These are phyloP conservation scores for Lipomyces mesembrius DNA, from an alignment of 805 yeast species.

Conservation along the genomic window DNA sequence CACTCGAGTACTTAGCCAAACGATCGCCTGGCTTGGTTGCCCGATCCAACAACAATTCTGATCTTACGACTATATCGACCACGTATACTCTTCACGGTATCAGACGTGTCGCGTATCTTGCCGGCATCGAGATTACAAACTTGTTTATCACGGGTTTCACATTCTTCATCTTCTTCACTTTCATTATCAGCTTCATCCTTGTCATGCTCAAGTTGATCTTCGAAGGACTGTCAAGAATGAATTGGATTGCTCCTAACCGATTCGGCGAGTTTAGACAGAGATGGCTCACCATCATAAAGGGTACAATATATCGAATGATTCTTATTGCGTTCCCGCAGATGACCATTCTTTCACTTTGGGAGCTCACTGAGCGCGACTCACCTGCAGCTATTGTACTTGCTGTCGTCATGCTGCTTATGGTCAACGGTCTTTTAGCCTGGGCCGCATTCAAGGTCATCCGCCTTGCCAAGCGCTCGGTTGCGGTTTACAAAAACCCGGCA, in stretches of 20 bases:
- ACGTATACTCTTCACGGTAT: slow-evolving; percentile 87
- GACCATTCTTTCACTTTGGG: slow-evolving; percentile 83
- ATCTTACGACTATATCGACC: slow-evolving; percentile 56
- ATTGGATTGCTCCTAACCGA: slow-evolving; percentile 63
- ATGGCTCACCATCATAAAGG: slow-evolving; percentile 86
- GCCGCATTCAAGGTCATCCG: slow-evolving; percentile 75
- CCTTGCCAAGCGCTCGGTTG: slow-evolving; percentile 73
- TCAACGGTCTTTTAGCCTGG: slow-evolving; percentile 63
- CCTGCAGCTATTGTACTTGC: slow-evolving; percentile 84
- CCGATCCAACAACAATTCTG: slow-evolving; percentile 58
- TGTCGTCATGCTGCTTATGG: slow-evolving; percentile 63
- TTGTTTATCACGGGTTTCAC: slow-evolving; percentile 85
- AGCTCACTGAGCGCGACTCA: slow-evolving; percentile 80
- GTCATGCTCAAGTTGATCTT: slow-evolving; percentile 67
- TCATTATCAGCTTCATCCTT: slow-evolving; percentile 57
- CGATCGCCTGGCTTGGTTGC: slow-evolving; percentile 1
- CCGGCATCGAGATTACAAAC: slow-evolving; percentile 83
- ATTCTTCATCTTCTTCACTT: slow-evolving; percentile 76
- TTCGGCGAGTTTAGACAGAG: slow-evolving; percentile 77
- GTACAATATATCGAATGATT: slow-evolving; percentile 81
- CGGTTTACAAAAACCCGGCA: slow-evolving; percentile 86
- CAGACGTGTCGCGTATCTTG: slow-evolving; percentile 84
- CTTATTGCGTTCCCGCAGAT: slow-evolving; percentile 88
- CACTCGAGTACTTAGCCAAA: slow-evolving; percentile 26
- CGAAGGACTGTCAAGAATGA: slow-evolving; percentile 66